These are phyloP conservation scores for Aspergillus cejpii DNA, from an alignment of 2,329 filamentous ascomycete genomes.

Conservation along the genomic window DNA sequence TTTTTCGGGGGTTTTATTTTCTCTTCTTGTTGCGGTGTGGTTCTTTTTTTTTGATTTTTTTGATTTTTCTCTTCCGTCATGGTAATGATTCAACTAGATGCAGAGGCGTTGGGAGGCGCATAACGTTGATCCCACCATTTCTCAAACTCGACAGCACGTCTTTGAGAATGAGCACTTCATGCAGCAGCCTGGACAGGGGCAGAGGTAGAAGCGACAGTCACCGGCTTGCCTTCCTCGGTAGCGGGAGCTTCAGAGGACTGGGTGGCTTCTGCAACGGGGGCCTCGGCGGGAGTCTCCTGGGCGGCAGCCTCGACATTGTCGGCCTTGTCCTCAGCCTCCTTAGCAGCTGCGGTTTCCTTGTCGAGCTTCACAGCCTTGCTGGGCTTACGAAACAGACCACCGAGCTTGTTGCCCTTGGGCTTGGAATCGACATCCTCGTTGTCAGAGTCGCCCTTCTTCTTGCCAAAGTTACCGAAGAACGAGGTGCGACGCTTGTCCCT, in stretches of 20 bases:
- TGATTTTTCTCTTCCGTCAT: conserved; percentile 6
- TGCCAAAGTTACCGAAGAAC: conserved; percentile 49
- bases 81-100: conserved; percentile 17
- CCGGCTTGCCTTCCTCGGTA: conserved; percentile 31
- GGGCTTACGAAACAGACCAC: conserved; percentile 45
- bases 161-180: conserved; percentile 32
- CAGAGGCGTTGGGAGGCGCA: conserved; percentile 23
- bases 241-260: conserved; percentile 24
- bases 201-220: conserved; percentile 27
- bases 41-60: conserved; percentile 8
- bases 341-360: conserved; percentile 30
- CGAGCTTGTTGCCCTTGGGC: conserved; percentile 41
- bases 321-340: conserved; percentile 29
- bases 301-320: conserved; percentile 27
- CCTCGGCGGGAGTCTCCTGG: conserved; percentile 23
- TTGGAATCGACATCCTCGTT: conserved; percentile 43
- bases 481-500: conserved; percentile 49
- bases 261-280: conserved; percentile 22
- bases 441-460: conserved; percentile 47
- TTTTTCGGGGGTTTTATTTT: conserved; percentile 7
- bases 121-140: conserved; percentile 38
- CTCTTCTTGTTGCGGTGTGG: neutral
- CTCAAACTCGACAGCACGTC: conserved; percentile 36
- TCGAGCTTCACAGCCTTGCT: conserved; percentile 44
- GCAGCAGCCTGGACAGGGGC: conserved; percentile 40